These are phyloP conservation scores for Trichoderma gamsii DNA, from an alignment of 495 filamentous ascomycete genomes.

Conservation along the genomic window DNA sequence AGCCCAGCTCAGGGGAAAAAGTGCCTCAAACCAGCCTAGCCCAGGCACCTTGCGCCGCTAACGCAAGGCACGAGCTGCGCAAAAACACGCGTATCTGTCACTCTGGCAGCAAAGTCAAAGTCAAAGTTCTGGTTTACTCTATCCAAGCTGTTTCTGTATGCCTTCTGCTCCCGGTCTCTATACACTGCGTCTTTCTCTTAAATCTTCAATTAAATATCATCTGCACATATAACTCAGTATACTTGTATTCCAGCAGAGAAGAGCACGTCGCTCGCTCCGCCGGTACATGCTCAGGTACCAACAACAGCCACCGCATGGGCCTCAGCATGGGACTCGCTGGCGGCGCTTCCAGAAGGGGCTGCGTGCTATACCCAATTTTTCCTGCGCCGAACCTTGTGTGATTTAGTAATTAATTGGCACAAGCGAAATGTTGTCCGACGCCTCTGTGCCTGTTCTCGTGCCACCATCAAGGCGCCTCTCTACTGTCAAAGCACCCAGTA, in stretches of 20 bases:
- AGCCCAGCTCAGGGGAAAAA: constrained; percentile 9
- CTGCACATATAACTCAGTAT: background rate
- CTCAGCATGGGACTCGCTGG: too few species aligned
- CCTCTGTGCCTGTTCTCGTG: background rate
- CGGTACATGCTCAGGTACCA: too few species aligned
- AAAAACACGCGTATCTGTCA: background rate
- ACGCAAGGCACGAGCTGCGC: background rate
- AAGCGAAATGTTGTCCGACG: background rate
- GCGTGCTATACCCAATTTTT: too few species aligned
- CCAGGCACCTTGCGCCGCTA: constrained; percentile 7
- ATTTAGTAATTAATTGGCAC: background rate
- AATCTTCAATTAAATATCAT: too few species aligned
- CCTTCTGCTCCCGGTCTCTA: too few species aligned
- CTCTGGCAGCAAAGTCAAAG: background rate
- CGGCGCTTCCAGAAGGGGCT: too few species aligned
- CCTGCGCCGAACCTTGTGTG: background rate
- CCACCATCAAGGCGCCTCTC: background rate
- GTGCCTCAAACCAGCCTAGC: background rate
- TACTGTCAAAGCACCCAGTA: too few species aligned
- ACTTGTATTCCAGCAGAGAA: too few species aligned
- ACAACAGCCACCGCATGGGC: too few species aligned
- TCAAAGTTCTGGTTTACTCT: background rate
- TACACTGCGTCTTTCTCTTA: too few species aligned
- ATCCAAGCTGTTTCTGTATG: too few species aligned
- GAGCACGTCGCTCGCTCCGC: too few species aligned